phyloP scores from a whole-genome alignment of 495 filamentous ascomycete species.

The Penicillium herquei region DNA sequence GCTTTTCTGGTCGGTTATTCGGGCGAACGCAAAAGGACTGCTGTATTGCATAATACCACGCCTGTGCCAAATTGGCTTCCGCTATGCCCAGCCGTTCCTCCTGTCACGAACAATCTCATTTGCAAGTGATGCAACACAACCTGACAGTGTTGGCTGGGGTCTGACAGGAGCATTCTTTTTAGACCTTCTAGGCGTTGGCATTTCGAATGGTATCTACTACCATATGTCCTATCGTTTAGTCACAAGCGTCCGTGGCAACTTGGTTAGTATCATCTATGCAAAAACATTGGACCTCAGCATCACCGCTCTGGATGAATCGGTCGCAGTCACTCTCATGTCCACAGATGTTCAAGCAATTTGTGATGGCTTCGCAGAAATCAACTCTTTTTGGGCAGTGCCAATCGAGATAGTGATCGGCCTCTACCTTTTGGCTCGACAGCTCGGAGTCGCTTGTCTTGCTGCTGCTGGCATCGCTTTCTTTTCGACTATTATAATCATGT shows the following conservation, averaged over 20 bases:
- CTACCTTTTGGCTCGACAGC: conserved; percentile 1
- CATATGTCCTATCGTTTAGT: conserved; percentile 7
- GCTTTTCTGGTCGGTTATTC: not conserved
- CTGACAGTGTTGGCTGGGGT: conserved; percentile 6
- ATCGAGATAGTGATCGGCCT: not conserved
- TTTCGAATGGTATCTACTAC: conserved; percentile 2
- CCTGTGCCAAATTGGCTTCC: conserved; percentile 2
- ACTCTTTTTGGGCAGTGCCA: conserved; percentile 2
- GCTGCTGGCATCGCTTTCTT: not conserved
- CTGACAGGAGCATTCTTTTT: conserved; percentile 4
- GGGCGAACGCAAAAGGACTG: not conserved
- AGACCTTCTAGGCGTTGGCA: not conserved
- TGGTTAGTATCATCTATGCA: conserved; percentile 3
- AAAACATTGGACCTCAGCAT: conserved; percentile 3
- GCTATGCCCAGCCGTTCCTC: conserved; percentile 2
- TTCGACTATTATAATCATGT: conserved; percentile 1
- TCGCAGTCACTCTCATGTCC: conserved; percentile 6
- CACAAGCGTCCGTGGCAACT: not conserved
- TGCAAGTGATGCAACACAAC: conserved; percentile 1
- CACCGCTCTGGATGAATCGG: conserved; percentile 6
- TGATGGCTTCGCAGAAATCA: not conserved
- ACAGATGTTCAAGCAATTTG: conserved; percentile 5
- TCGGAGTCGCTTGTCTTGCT: not conserved
- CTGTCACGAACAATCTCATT: not conserved
- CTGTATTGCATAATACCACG: conserved; percentile 2